Evolutionary conservation across 2,329 filamentous ascomycete genomes (phyloP), one percentile per base, ranked within the genome.

Genomic region (Biscogniauxia sp.): DNA sequence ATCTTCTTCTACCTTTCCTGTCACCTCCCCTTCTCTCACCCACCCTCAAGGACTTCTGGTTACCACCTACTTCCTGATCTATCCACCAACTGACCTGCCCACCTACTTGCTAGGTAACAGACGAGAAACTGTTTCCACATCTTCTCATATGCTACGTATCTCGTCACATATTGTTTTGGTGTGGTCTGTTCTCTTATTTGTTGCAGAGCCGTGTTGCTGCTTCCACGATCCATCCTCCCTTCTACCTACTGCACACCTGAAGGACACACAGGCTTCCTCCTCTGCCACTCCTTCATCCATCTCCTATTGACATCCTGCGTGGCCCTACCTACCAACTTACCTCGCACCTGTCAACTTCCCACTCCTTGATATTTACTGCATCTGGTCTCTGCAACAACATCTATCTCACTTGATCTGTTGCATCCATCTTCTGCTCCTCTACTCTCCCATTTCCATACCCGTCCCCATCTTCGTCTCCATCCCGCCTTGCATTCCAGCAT

Each of bases 391-490:
- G 37, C 37, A 8, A 25, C 28, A 32, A 32, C n/a, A 37, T 23
- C 26, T 37, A 52, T 11, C 26, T 51, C 20, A 41, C 45, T 28
- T 54, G 55, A 60, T 55, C 28, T 58, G n/a, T 26, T 23, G 28
- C 23, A 45, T 23, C 50, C 7, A 45, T 23, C 50, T 53, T 15
- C 13, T 51, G 28, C 28, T 32, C 9, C 11, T 32, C 28, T 32
- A 32, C 49, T 53, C 28, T 57, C n/a, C 25, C 50, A n/a, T 32
- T 19, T 13, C 53, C 54, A 57, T 57, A 51, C 55, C 28, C 50
- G 17, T 61, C 49, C 25, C 55, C 50, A 59, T 32, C 9, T 5
- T 55, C 54, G 25, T 59, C 51, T 53, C 55, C 28, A 45, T 45
- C 37, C 37, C 37, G 15, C 45, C 45, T 51, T 28, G 28, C 51